Evolutionary conservation across 2,329 filamentous ascomycete species (phyloP).

Genomic region (Penicillium sp.): DNA sequence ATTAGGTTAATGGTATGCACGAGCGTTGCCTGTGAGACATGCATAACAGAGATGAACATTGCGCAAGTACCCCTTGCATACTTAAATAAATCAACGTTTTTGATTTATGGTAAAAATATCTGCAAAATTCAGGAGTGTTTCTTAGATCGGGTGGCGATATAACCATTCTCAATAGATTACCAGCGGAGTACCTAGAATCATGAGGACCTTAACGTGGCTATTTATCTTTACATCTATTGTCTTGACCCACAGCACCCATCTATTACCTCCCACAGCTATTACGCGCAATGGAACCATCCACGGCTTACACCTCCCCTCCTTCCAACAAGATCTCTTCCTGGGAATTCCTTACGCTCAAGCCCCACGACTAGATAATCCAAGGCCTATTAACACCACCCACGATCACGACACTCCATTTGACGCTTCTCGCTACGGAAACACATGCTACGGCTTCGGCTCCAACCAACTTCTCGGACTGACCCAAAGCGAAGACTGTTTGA

Average conservation of each 20-base stretch:
- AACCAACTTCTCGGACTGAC: background rate
- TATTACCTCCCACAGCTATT: background rate
- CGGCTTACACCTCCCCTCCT: constrained; percentile 8
- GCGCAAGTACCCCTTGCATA: too few species aligned
- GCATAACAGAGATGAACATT: too few species aligned
- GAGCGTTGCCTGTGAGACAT: too few species aligned
- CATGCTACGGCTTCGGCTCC: background rate
- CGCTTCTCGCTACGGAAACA: constrained; percentile 11
- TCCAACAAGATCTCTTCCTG: constrained; percentile 20
- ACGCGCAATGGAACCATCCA: constrained; percentile 14
- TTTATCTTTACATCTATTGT: background rate
- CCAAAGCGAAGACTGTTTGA: background rate
- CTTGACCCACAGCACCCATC: background rate
- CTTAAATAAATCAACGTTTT: too few species aligned
- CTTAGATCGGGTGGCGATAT: too few species aligned
- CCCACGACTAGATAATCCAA: constrained; percentile 6
- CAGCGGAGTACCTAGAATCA: too few species aligned
- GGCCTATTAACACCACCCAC: constrained; percentile 12
- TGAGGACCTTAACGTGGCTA: background rate
- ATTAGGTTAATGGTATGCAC: too few species aligned
- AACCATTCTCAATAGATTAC: too few species aligned
- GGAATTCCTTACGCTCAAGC: constrained; percentile 20
- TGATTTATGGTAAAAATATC: too few species aligned
- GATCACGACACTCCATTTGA: constrained; percentile 21
- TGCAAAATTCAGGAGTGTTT: too few species aligned